Base-by-base conservation (phyloP, 2,329 filamentous ascomycete species). In the Hypoxylon sp. region DNA sequence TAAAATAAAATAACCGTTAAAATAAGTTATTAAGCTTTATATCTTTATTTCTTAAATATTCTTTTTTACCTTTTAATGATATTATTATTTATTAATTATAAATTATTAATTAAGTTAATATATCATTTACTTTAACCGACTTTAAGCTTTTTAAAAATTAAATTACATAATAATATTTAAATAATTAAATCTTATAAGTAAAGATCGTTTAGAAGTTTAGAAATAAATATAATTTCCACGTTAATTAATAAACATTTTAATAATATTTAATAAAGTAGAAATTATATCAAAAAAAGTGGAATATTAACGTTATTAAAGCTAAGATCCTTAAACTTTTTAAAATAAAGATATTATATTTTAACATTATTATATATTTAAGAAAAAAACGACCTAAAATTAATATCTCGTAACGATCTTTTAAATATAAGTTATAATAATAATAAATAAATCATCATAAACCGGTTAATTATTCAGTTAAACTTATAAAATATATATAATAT, bases 291-390 rank as follows among this genome's bases (percentile, higher is more conserved):
- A 20, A 20, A 20, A 2, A 20, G 20, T 20, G 2, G 2, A 20
- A 20, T 20, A 20, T 20, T 20, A 20, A 20, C 20, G 20, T 20
- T 20, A 20, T 20, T 20, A 20, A 20, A 20, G 20, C 20, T 20
- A 2, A 20, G 20, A 20, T 20, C 2, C 2, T 20, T 20, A 20
- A 20, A 20, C 20, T 20, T 20, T 20, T 20, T 20, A 20, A 20
- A 48, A 11, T 48, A 48, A 25, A 6, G 11, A 3, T 48, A 48
- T 48, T 48, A 48, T 48, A 48, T 48, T 22, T 11, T 25, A 48
- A 48, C 1, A 48, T 48, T 25, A 22, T 48, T 48, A 48, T 27
- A 22, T 48, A 48, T 48, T 48, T 48, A 48, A 48, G 11, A 17
- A 14, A 44, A 3, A 6, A 44, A 44, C 2, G 3, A 44, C 6